Evolutionary conservation across 768 basidiomycete species (phyloP).

Genomic region (Naganishia kalamii): DNA sequence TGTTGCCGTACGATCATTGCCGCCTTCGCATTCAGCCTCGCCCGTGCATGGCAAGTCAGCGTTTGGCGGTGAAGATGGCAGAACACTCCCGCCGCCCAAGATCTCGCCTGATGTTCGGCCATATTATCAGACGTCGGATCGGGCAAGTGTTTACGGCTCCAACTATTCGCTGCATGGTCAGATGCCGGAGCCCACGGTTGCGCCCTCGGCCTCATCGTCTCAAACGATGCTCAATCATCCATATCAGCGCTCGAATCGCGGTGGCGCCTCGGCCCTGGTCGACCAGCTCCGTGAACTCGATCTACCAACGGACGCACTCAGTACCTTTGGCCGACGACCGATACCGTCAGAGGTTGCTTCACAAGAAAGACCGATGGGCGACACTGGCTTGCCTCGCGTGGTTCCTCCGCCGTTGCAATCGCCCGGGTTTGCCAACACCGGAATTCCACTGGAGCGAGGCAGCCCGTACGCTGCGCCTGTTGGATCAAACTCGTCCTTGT

Average conservation of each 20-base stretch:
- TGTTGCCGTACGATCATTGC: background rate
- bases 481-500: background rate
- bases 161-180: constrained; percentile 21
- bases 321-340: constrained; percentile 41
- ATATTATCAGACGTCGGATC: constrained; percentile 14
- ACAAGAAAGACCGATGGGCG: background rate
- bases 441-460: background rate
- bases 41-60: constrained; percentile 31
- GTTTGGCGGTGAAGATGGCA: constrained; percentile 13
- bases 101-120: constrained; percentile 16
- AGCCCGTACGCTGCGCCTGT: background rate
- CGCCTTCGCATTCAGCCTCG: constrained; percentile 32
- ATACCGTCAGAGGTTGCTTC: background rate
- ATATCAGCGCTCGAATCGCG: background rate
- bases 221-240: constrained; percentile 20
- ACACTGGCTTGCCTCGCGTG: background rate
- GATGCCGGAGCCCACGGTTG: constrained; percentile 21
- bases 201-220: constrained; percentile 20
- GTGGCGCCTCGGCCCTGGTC: constrained; percentile 35
- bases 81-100: constrained; percentile 19
- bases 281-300: constrained; percentile 46
- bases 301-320: constrained; percentile 44
- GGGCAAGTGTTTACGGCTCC: background rate
- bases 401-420: constrained; percentile 5
- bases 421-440: background rate